Evolutionary conservation across 2,329 filamentous ascomycete genomes (phyloP).

Genomic region (Ophiostoma quercus): DNA sequence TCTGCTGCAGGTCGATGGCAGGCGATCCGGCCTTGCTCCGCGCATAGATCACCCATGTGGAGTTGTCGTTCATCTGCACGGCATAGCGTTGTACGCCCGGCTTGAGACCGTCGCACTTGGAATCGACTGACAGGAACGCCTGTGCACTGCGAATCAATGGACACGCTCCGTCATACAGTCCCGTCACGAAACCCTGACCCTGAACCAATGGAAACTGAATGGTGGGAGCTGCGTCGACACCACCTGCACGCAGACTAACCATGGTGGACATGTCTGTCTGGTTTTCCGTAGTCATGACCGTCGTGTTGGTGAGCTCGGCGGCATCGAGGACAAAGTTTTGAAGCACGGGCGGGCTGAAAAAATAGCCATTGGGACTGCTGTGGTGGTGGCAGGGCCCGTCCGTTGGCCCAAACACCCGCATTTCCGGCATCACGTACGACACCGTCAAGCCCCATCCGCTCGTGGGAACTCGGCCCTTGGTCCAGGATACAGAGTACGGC

Average conservation of each 20-base stretch:
- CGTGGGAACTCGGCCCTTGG: slow-evolving; percentile 55
- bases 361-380: slow-evolving; percentile 47
- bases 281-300: slow-evolving; percentile 50
- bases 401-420: slow-evolving; percentile 60
- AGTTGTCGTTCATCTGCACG: slow-evolving; percentile 64
- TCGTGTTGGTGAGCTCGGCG: slow-evolving; percentile 59
- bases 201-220: slow-evolving; percentile 81
- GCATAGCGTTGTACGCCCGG: slow-evolving; percentile 69
- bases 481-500: slow-evolving; percentile 67
- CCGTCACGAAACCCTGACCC: slow-evolving; percentile 84
- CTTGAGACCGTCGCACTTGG: slow-evolving; percentile 35
- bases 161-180: slow-evolving; percentile 61
- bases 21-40: slow-evolving; percentile 50
- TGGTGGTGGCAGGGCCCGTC: slow-evolving; percentile 35
- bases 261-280: slow-evolving; percentile 57
- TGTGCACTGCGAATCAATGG: slow-evolving; percentile 67
- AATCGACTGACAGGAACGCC: slow-evolving; percentile 20
- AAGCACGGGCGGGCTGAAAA: slow-evolving; percentile 74
- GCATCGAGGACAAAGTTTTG: slow-evolving; percentile 79
- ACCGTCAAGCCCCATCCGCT: slow-evolving; percentile 73
- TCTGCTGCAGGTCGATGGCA: slow-evolving; percentile 61
- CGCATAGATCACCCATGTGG: slow-evolving; percentile 76
- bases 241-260: slow-evolving; percentile 57
- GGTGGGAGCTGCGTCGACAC: slow-evolving; percentile 43
- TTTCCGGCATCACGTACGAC: slow-evolving; percentile 63